phyloP scores from a whole-genome alignment of 1,139 yeast species.

The Blastobotrys illinoisensis region DNA sequence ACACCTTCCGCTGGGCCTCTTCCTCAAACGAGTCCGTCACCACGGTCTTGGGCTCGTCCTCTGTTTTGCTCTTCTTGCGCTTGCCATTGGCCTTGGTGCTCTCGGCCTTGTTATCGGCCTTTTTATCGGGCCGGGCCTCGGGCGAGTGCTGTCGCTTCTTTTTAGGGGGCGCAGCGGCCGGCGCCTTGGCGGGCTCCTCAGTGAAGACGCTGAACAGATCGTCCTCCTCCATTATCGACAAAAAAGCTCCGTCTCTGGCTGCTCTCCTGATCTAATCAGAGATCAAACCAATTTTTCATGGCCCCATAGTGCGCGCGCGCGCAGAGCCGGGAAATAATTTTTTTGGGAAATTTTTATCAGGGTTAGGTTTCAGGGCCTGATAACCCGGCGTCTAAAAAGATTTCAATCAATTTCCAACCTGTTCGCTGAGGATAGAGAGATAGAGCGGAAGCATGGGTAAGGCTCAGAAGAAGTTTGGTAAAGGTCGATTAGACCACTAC shows the following conservation, averaged over 20 bases:
- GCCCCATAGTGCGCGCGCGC: background rate
- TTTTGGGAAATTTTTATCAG: slow-evolving; percentile 3
- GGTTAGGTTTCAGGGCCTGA: background rate
- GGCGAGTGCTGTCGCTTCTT: slow-evolving; percentile 2
- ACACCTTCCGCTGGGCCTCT: slow-evolving; percentile 85
- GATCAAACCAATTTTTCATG: background rate
- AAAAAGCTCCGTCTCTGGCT: too few relatives aligned
- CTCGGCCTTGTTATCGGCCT: slow-evolving; percentile 4
- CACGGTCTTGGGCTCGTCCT: slow-evolving; percentile 42
- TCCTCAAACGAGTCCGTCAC: slow-evolving; percentile 88
- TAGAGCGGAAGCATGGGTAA: slow-evolving; percentile 53
- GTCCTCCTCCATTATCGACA: slow-evolving; percentile 13
- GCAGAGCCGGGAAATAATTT: background rate
- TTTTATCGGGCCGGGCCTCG: background rate
- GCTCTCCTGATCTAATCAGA: background rate
- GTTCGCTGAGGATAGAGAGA: background rate
- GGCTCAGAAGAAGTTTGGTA: slow-evolving; percentile 92
- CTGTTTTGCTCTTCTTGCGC: slow-evolving; percentile 6
- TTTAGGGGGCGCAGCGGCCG: slow-evolving; percentile 1
- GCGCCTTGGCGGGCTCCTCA: slow-evolving; percentile 18
- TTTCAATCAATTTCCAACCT: background rate
- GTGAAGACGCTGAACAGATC: slow-evolving; percentile 26
- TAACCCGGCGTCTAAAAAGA: background rate
- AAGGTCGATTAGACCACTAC: slow-evolving; percentile 98
- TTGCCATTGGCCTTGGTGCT: slow-evolving; percentile 4